These are phyloP conservation scores for Macrophomina pseudophaseolina DNA, from an alignment of 2,329 filamentous ascomycete species.

Conservation along the genomic window DNA sequence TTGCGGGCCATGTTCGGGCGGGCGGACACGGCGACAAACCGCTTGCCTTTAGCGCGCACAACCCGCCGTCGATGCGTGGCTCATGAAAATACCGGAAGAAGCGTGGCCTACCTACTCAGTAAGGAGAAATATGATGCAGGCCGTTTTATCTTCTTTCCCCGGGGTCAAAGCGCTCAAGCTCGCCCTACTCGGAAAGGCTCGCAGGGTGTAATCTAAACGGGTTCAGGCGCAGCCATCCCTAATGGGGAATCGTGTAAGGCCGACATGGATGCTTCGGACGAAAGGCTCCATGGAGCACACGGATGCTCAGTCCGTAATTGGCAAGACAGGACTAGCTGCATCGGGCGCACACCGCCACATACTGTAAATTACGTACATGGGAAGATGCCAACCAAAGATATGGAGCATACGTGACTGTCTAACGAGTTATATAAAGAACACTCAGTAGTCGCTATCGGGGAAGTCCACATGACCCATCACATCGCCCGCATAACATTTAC, in stretches of 20 bases:
- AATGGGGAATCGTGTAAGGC: background rate
- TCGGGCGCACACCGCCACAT: background rate
- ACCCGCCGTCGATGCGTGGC: too few relatives aligned
- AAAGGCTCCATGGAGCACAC: background rate
- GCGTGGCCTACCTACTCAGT: too few relatives aligned
- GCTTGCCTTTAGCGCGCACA: too few relatives aligned
- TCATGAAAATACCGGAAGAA: too few relatives aligned
- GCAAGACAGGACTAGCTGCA: background rate
- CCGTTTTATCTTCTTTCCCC: too few relatives aligned
- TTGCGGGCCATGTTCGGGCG: too few relatives aligned
- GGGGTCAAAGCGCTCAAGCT: too few relatives aligned
- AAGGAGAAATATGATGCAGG: too few relatives aligned
- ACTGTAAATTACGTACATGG: background rate
- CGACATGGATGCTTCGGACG: background rate
- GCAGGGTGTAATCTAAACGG: too few relatives aligned
- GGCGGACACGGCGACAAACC: too few relatives aligned
- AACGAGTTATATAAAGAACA: background rate
- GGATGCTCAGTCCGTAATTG: background rate
- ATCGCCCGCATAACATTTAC: background rate
- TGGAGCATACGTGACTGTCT: background rate
- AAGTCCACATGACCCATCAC: background rate
- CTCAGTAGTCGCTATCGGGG: background rate
- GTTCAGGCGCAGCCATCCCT: too few relatives aligned
- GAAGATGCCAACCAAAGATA: background rate
- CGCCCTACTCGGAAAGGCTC: too few relatives aligned